Evolutionary conservation across 2,329 filamentous ascomycete genomes (phyloP), one percentile per base, ranked within the genome.

Genomic region (Fusarium haematococcum): DNA sequence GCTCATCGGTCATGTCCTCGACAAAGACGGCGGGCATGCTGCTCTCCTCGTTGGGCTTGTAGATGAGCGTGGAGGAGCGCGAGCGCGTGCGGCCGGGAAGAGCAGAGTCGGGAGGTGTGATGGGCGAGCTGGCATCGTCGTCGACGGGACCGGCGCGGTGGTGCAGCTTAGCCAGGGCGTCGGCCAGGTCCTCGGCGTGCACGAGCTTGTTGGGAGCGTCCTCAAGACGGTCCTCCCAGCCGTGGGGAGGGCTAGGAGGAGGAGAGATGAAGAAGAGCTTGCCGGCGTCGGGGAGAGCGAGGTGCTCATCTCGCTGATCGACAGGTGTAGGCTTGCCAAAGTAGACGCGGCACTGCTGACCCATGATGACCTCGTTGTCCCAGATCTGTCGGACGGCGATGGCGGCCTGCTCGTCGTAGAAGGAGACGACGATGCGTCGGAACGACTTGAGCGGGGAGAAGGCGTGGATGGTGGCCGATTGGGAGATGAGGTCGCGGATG

Each of bases 381-480:
- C 95, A 93, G 65, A 92, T 87, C 75, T 90, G 86, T 73, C 93
- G 91, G 65, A 96, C 92, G 65, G 87, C 86, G 77, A 94, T 91
- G 66, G 94, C 93, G 63, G 92, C 89, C 63, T 91, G 89, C 78
- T 89, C 87, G 70, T 91, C 90, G 83, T 89, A 92, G 86, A 97
- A 96, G 76, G 93, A 94, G 70, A 94, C 90, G 77, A 96, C 88
- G 79, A 97, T 95, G 81, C 94, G 92, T 74, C 92, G 90, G 87
- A 97, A 95, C 8, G 93, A 95, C 82, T 94, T 94, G 72, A 97
- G 89, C 0, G 94, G 94, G 13, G 93, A 90, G 88, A 94, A 97
- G 68, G 92, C 91, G 84, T 94, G 92, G 74, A 96, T 91, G 60
- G 91, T 88, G 4, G 93, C 92, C n/a, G 91, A 90, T 59, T 89